These are phyloP conservation scores for Pseudocercospora crystallina DNA, from an alignment of 2,329 filamentous ascomycete species.

Conservation along the genomic window DNA sequence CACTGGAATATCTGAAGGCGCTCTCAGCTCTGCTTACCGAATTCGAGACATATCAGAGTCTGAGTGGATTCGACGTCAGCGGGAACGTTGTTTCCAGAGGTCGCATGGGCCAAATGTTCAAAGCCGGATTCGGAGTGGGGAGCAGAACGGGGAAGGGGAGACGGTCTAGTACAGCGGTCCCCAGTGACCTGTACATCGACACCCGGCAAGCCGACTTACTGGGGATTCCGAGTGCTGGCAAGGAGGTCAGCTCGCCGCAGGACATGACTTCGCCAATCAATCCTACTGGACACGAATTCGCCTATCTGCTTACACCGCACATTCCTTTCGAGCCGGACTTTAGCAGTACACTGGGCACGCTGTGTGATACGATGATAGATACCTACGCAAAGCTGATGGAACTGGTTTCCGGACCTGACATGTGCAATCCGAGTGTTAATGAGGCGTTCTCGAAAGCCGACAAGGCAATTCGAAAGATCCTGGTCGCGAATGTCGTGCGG, in stretches of 20 bases:
- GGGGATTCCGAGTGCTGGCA: constrained; percentile 19
- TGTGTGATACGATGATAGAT: constrained; percentile 94
- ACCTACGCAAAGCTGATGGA: constrained; percentile 77
- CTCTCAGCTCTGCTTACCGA: constrained; percentile 83
- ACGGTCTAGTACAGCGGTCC: constrained; percentile 58
- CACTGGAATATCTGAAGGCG: constrained; percentile 82
- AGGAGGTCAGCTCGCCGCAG: constrained; percentile 22
- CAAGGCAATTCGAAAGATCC: constrained; percentile 78
- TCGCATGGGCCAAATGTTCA: constrained; percentile 62
- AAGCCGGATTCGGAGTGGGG: constrained; percentile 42
- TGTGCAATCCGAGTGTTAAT: constrained; percentile 65
- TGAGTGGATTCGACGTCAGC: constrained; percentile 69
- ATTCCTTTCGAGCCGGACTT: constrained; percentile 97
- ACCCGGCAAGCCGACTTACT: constrained; percentile 22
- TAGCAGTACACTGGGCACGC: constrained; percentile 90
- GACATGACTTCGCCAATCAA: constrained; percentile 45
- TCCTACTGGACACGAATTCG: constrained; percentile 78
- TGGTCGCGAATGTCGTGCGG: constrained; percentile 80
- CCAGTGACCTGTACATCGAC: constrained; percentile 12
- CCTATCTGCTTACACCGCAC: constrained; percentile 82
- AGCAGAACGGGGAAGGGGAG: constrained; percentile 36
- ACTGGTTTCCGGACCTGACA: constrained; percentile 71
- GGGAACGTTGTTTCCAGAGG: constrained; percentile 72
- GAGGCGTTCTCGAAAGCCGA: constrained; percentile 92
- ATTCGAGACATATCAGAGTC: constrained; percentile 89